phyloP scores from a whole-genome alignment of 257 asterid species.

The Marsdenia floribunda region DNA sequence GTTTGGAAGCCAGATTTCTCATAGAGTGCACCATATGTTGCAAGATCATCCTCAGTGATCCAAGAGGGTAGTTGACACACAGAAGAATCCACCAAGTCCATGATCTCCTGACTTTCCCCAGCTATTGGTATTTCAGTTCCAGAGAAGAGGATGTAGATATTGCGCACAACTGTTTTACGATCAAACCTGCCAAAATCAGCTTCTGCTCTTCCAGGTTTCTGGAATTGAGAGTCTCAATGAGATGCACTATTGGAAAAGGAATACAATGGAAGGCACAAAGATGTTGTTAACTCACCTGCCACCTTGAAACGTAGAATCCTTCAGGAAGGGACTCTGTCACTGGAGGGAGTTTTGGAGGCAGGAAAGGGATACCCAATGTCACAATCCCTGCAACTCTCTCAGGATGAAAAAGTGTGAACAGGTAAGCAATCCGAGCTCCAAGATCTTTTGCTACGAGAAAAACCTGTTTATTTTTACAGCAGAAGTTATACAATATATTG shows the following conservation, averaged over 20 bases:
- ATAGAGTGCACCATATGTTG: neutral
- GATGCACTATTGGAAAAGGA: neutral
- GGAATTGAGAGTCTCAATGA: neutral
- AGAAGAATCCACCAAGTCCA: neutral
- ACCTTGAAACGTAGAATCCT: neutral
- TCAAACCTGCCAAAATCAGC: neutral
- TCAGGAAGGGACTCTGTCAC: neutral
- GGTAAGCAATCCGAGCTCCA: neutral
- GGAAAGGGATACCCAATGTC: neutral
- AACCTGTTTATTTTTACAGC: neutral
- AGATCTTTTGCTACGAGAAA: neutral
- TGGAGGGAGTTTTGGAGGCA: neutral
- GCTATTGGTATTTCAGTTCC: neutral
- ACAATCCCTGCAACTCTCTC: neutral
- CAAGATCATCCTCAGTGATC: neutral
- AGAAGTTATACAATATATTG: too few species aligned
- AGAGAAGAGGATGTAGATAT: neutral
- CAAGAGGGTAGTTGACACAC: neutral
- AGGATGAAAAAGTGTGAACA: neutral
- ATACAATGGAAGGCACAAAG: too few species aligned
- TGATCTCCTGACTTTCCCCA: neutral
- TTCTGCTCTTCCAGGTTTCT: neutral
- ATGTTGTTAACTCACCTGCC: neutral
- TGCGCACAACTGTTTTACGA: neutral
- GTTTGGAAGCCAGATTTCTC: neutral